phyloP scores from a whole-genome alignment of 1,284 basidiomycete species.

The Tranzscheliella williamsii region DNA sequence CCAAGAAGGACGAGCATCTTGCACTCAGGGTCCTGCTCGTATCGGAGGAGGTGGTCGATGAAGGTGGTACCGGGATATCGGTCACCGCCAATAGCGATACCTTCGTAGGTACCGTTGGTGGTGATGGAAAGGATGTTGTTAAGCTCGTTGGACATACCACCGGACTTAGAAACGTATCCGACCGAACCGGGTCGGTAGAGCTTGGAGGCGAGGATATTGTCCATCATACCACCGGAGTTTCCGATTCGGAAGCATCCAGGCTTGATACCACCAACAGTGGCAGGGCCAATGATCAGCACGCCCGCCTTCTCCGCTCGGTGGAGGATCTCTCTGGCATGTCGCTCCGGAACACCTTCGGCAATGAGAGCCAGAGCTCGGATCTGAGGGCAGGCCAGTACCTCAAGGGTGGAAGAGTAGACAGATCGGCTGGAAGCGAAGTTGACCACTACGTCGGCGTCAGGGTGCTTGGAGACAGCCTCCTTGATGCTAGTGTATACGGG shows the following conservation, averaged over 20 bases:
- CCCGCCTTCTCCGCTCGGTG: conserved; percentile 82
- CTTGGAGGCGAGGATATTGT: conserved; percentile 98
- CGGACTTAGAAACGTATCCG: conserved; percentile 98
- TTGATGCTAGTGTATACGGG: conserved; percentile 93
- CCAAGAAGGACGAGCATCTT: conserved; percentile 98
- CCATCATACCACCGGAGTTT: conserved; percentile 99
- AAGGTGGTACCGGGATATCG: conserved; percentile 98
- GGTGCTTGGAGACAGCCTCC: conserved; percentile 92
- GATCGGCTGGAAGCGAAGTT: conserved; percentile 96
- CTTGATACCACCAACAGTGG: conserved; percentile 99
- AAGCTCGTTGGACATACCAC: conserved; percentile 99
- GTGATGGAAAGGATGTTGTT: conserved; percentile 98
- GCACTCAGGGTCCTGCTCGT: conserved; percentile 95
- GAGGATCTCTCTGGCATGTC: conserved; percentile 94
- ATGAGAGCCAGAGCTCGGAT: conserved; percentile 89
- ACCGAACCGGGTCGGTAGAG: conserved; percentile 96
- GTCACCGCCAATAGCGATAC: conserved; percentile 99
- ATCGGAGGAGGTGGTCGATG: conserved; percentile 97
- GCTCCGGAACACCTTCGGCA: conserved; percentile 97
- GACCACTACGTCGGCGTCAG: conserved; percentile 94
- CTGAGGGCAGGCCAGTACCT: conserved; percentile 74
- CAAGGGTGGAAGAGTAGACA: conserved; percentile 91
- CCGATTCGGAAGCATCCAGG: conserved; percentile 99
- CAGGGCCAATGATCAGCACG: conserved; percentile 95
- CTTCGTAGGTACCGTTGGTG: conserved; percentile 98